phyloP scores from a whole-genome alignment of 139 green algal genomes.

The Coccomyxa sp. region DNA sequence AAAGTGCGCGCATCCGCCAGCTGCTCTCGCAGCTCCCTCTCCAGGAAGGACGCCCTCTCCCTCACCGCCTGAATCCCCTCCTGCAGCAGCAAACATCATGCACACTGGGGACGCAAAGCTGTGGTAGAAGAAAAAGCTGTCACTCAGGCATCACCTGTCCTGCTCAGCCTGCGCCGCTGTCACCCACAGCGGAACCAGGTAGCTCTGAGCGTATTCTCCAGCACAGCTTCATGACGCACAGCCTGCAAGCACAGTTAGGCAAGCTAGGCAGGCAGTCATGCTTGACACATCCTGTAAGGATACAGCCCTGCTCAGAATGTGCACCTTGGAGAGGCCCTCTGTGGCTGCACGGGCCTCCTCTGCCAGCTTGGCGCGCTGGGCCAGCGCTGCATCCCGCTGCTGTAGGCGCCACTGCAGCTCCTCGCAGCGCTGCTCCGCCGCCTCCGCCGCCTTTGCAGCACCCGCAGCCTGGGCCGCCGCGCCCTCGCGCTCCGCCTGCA shows the following conservation, averaged over 20 bases:
- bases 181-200: background rate
- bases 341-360: background rate
- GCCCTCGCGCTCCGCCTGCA: background rate
- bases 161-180: background rate
- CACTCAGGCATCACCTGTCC: background rate
- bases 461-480: background rate
- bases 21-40: background rate
- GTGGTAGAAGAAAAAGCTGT: background rate
- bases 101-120: background rate
- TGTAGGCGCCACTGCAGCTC: conserved; percentile 2
- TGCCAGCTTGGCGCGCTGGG: background rate
- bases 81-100: background rate
- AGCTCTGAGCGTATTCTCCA: background rate
- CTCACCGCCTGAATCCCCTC: background rate
- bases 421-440: background rate
- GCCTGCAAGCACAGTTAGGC: too few species aligned
- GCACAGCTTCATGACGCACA: background rate
- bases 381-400: background rate
- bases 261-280: background rate
- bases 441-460: background rate
- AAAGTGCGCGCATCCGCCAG: background rate
- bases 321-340: background rate
- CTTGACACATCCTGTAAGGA: background rate
- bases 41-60: background rate
- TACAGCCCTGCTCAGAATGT: background rate